Conservation (phyloP, 1,284 basidiomycete species). For the Athelia sp. region DNA sequence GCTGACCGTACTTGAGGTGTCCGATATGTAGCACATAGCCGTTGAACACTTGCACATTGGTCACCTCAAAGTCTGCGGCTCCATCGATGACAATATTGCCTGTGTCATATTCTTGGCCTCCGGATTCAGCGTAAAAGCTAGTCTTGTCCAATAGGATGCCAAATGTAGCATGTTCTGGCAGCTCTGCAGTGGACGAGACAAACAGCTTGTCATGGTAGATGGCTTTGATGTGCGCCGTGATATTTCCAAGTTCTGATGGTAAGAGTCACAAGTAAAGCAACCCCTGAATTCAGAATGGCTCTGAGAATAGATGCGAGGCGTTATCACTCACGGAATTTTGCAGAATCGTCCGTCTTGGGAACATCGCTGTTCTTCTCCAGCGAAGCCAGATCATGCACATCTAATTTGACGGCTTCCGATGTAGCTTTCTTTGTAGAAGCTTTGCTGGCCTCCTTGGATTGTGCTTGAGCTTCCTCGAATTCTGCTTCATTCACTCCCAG, state of each 20-base stretch:
- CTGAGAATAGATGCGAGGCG: no score
- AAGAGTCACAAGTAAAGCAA: not conserved
- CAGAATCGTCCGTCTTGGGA: slow-evolving; percentile 92
- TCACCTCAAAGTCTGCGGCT: slow-evolving; percentile 88
- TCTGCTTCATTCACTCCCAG: slow-evolving; percentile 85
- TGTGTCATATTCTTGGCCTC: slow-evolving; percentile 96
- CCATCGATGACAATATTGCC: slow-evolving; percentile 94
- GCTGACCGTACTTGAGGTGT: slow-evolving; percentile 71
- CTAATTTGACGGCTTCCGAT: slow-evolving; percentile 77
- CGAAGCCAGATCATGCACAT: slow-evolving; percentile 91
- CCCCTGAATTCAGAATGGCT: no score
- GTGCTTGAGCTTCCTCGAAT: slow-evolving; percentile 86
- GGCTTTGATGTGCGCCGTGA: slow-evolving; percentile 75
- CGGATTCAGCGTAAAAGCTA: slow-evolving; percentile 97
- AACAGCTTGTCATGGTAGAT: slow-evolving; percentile 87
- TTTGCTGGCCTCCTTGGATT: slow-evolving; percentile 91
- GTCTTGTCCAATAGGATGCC: slow-evolving; percentile 91
- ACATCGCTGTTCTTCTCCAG: slow-evolving; percentile 79
- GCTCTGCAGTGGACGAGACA: slow-evolving; percentile 57
- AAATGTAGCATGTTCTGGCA: slow-evolving; percentile 66
- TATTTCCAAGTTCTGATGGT: slow-evolving; percentile 63
- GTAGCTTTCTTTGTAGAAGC: slow-evolving; percentile 68
- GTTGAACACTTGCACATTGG: slow-evolving; percentile 85
- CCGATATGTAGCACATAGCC: slow-evolving; percentile 92
- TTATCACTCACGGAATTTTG: slow-evolving; percentile 80